Base-by-base conservation (phyloP, 768 basidiomycete species). In the Tricholoma terreum region DNA sequence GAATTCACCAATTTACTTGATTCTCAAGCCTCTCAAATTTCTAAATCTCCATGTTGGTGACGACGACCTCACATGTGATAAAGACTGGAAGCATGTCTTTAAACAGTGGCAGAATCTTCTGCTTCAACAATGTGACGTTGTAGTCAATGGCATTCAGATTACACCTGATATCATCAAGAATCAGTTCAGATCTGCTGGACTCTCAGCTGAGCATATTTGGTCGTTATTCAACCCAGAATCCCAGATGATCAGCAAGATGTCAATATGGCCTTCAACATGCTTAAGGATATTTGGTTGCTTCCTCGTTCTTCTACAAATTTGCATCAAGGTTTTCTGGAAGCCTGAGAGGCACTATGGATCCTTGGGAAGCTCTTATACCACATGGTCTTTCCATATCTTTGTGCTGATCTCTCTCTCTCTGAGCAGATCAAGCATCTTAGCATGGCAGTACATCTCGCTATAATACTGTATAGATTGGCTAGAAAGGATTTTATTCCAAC, bases 401-500 rank as follows among this genome's bases (percentile, higher is more conserved):
- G 58, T 36, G 30, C 72, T 21, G 52, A 62, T 19, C 60, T 76
- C 0, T 64, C 66, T 0, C 66, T 77, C 0, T 58, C 55, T 0
- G 73, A 75, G 30, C 74, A 76, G 55, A 63, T 76, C 3, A 57
- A 53, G 3, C 67, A 70, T 45, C 64, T 77, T 1, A 73, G 71
- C 42, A 50, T 70, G 0, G 73, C 72, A 8, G 63, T 71, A 7
- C 71, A 73, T 2, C 50, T 71, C 11, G 46, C 55, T 9, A 14
- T 52, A 15, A 38, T 24, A n/a, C 51, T 52, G 6, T 52, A 52
- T 38, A 52, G 35, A 15, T 24, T 35, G 35, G 51, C 6, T 35
- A 24, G 35, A 4, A 38, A 38, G 31, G 40, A 46, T 19, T 31
- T 60, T 31, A 57, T 60, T 36, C 59, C 56, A 6, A 43, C 45